Base-by-base conservation (phyloP, 1,284 basidiomycete genomes). In the Tylopilus orsonianus region DNA sequence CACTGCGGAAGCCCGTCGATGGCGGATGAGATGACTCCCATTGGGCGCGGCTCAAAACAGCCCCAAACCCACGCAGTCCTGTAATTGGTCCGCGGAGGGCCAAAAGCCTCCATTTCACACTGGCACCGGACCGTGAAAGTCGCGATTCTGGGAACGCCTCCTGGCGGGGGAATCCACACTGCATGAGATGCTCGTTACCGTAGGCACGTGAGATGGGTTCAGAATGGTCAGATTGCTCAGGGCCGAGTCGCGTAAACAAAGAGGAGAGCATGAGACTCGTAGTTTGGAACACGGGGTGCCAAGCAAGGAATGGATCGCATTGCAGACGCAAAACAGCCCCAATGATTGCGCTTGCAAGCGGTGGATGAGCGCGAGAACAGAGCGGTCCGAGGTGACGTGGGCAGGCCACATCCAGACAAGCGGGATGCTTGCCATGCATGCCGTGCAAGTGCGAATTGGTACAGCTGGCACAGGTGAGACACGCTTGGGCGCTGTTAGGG, bases 1-100 rank as follows among this genome's bases (percentile, higher is more conserved):
- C 40, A 46, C n/a, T 57, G 48, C 46, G 59, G 61, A 52, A 48
- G 52, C 44, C 61, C 59, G 58, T 61, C 57, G 38, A 59, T 32
- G 56, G 36, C 46, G 56, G 60, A 49, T 39, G 38, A 49, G 56
- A 57, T 50, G 41, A 41, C 50, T 56, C 56, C 35, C 48, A 41
- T 47, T 49, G 47, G 32, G 36, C 36, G 48, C 8, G 16, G 26
- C 33, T 48, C 38, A 33, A 49, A 65, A 54, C 46, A 47, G 39
- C 48, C 39, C 34, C 42, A 44, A 45, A 57, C 58, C 48, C 55
- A 62, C 47, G 44, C 47, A 46, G 20, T 44, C 36, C 48, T 49
- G 23, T 41, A 37, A 41, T 38, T 42, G 35, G 49, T 66, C 63
- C 61, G 60, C 60, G 60, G 60, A 61, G 41, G n/a, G 48, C 43